Evolutionary conservation across 2,329 filamentous ascomycete species (phyloP), one percentile per base, ranked within the genome.

Genomic region (Lachnellula occidentalis): DNA sequence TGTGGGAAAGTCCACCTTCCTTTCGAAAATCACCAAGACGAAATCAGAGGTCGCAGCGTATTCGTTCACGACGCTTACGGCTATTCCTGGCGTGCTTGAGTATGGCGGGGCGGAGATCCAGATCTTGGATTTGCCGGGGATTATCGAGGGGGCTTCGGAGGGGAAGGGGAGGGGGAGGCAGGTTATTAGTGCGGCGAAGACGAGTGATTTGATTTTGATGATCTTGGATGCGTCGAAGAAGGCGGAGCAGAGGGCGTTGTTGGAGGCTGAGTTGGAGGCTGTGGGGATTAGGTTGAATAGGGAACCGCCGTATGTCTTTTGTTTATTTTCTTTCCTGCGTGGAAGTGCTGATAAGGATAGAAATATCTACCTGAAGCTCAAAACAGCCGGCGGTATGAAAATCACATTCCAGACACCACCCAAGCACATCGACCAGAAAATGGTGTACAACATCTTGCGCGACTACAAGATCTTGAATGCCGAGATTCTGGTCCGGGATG

Each of bases 381-480:
- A 99, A 73, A 96, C 94, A 69, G 91, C 92, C 0, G 94, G 94
- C 54, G 94, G 95, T 57, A 94, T 99, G 90, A 99, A 99, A 74
- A 96, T 99, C 69, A 97, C 89, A 15, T 99, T 99, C 74, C 86
- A 91, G 67, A 75, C 83, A 4, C 88, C 94, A 2, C 92, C 94
- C 4, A 97, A 97, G 72, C 76, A 87, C 57, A 78, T 99, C 55
- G 94, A 99, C 72, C 92, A 99, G 72, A 96, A 95, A 76, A 96
- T 99, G 89, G 79, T 99, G 56, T 95, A 87, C 78, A 96, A 96
- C 76, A 96, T 99, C 68, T 79, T 99, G 49, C 87, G 90, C 63
- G 94, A 99, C 78, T 99, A 99, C 83, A 96, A 96, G 77, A 91
- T 99, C 65, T 82, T 99, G 57, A 99, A 99, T 76, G 94, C 88